These are phyloP conservation scores for Petasospora fabianii DNA, from an alignment of 1,139 yeast species.

Conservation along the genomic window DNA sequence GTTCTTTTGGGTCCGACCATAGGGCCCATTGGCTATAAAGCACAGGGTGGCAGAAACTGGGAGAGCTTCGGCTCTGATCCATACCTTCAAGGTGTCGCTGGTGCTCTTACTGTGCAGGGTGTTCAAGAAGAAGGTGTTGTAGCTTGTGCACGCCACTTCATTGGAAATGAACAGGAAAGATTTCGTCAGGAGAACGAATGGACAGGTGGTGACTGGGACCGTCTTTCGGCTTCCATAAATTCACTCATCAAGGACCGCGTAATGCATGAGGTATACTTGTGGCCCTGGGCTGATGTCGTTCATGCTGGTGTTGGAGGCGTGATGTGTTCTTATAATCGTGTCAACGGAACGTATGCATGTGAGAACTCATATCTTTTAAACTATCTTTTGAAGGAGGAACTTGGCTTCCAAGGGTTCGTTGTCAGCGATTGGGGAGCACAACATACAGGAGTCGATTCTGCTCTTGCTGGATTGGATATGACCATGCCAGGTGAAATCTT, in stretches of 20 bases:
- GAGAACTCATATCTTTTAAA: slow-evolving; percentile 58
- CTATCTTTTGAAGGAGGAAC: slow-evolving; percentile 53
- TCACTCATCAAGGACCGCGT: slow-evolving; percentile 59
- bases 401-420: slow-evolving; percentile 66
- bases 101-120: slow-evolving; percentile 52
- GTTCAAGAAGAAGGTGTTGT: slow-evolving; percentile 57
- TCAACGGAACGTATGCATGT: slow-evolving; percentile 58
- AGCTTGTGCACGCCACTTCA: slow-evolving; percentile 51
- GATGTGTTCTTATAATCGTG: slow-evolving; percentile 59
- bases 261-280: slow-evolving; percentile 58
- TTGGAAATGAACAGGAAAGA: slow-evolving; percentile 65
- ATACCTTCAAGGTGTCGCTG: slow-evolving; percentile 54
- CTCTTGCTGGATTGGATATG: slow-evolving; percentile 62
- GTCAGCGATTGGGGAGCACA: slow-evolving; percentile 68
- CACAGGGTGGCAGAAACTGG: slow-evolving; percentile 65
- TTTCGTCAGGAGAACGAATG: slow-evolving; percentile 59
- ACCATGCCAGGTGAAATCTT: slow-evolving; percentile 62
- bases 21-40: slow-evolving; percentile 63
- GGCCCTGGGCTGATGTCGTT: slow-evolving; percentile 67
- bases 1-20: slow-evolving; percentile 55
- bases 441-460: slow-evolving; percentile 54
- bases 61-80: slow-evolving; percentile 67
- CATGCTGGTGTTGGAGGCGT: slow-evolving; percentile 59
- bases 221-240: slow-evolving; percentile 38
- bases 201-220: slow-evolving; percentile 41